Percentiles rank a stretch among this genome's conserved stretches.
phyloP scores from a whole-genome alignment of 2,329 filamentous ascomycete species.

The Lasiodiplodia hormozganensis region DNA sequence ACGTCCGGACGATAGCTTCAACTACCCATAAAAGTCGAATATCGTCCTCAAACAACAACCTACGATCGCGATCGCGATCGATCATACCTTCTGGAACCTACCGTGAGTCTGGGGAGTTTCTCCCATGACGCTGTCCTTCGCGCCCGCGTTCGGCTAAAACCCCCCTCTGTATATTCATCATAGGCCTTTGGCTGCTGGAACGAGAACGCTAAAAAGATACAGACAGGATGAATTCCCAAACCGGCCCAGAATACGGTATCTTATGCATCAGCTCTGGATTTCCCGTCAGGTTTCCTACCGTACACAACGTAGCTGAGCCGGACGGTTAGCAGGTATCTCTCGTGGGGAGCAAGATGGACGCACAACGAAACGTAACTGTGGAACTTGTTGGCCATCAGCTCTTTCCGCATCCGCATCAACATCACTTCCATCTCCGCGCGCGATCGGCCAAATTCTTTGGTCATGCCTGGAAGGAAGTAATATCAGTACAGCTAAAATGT shows the following conservation, averaged over 20 bases:
- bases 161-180: background rate
- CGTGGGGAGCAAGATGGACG: background rate
- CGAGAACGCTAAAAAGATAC: background rate
- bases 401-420: constrained; percentile 23
- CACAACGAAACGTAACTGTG: constrained; percentile 27
- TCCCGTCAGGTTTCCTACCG: background rate
- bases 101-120: too few relatives aligned
- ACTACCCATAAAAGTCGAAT: too few relatives aligned
- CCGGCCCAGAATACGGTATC: background rate
- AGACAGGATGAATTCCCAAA: background rate
- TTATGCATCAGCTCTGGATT: background rate
- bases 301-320: constrained; percentile 2
- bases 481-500: background rate
- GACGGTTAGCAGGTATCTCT: background rate
- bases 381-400: constrained; percentile 26
- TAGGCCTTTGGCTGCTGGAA: background rate
- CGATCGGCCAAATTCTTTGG: constrained; percentile 20
- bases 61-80: too few relatives aligned
- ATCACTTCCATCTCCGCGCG: constrained; percentile 25
- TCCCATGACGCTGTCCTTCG: too few relatives aligned
- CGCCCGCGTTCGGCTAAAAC: too few relatives aligned
- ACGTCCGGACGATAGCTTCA: too few relatives aligned
- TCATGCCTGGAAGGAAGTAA: background rate
- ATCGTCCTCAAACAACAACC: too few relatives aligned
- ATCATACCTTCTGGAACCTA: too few relatives aligned